Conservation (phyloP, 495 filamentous ascomycete genomes). For the Hypomontagnella monticulosa region DNA sequence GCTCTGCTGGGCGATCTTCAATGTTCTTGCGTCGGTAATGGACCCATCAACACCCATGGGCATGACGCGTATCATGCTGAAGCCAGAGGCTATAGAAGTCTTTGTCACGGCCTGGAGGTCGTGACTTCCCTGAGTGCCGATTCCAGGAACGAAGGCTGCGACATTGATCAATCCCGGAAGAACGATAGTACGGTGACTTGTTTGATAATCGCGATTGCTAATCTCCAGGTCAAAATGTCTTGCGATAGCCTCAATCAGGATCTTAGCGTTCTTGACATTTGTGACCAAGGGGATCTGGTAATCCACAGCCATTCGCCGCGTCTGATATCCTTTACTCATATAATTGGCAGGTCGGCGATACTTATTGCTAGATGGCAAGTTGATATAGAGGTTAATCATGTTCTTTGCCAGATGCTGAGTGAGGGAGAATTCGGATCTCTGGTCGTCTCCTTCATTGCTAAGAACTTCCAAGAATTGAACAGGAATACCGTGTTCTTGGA, state of each 20-base stretch:
- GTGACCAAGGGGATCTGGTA: conserved; percentile 97
- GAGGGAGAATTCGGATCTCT: conserved; percentile 95
- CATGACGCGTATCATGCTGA: conserved; percentile 86
- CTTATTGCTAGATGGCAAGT: conserved; percentile 95
- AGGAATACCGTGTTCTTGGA: conserved; percentile 87
- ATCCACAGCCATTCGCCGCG: conserved; percentile 96
- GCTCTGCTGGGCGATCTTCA: conserved; percentile 81
- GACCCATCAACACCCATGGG: conserved; percentile 77
- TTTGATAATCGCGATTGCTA: conserved; percentile 85
- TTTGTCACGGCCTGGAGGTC: conserved; percentile 78
- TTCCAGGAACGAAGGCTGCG: conserved; percentile 80
- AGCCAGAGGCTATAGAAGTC: conserved; percentile 79
- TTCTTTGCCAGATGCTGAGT: conserved; percentile 96
- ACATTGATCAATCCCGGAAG: conserved; percentile 83
- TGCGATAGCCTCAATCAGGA: conserved; percentile 92
- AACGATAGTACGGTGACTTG: conserved; percentile 79
- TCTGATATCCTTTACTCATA: conserved; percentile 96
- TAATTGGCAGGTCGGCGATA: conserved; percentile 96
- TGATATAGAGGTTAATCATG: conserved; percentile 98
- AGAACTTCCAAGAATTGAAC: conserved; percentile 93
- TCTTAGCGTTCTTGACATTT: conserved; percentile 99
- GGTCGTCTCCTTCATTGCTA: conserved; percentile 70
- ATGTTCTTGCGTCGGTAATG: conserved; percentile 74
- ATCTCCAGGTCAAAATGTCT: conserved; percentile 86
- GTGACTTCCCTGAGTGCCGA: conserved; percentile 68